Base-by-base conservation (phyloP, 176 grass and related monocot genomes). In the Tillandsia fasciculata region DNA sequence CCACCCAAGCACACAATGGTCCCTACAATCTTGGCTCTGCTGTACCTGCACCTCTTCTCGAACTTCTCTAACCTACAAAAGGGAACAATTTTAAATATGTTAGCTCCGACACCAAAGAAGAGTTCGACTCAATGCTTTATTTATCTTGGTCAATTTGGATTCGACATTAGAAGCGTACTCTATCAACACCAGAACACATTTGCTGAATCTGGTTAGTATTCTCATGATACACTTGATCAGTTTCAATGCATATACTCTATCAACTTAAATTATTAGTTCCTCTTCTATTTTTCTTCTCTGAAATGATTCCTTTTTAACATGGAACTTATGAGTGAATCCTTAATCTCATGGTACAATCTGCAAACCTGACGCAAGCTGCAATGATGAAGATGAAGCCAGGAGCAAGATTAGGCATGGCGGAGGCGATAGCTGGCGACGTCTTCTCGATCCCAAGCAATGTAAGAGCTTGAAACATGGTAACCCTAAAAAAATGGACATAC, bases 1-100 rank as follows among this genome's bases (percentile, higher is more conserved):
- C 89, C 89, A 22, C 57, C 33, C 66, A 92, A 52, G 76, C 89
- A 92, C 72, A 88, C 82, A 61, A 85, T 50, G 48, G 89, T 85
- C 13, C 89, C 89, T 28, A 75, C 2, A 3, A 88, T 53, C 76
- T 92, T 92, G 63, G 85, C 79, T 73, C 76, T 82, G 49, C 76
- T 88, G 77, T 85, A 88, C 70, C 76, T 78, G 85, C 89, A 88
- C 7, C 66, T 54, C 17, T 26, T 72, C 9, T 88, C 70, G 71
- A 92, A 92, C 70, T 61, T 88, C 76, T 92, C 89, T 27, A 85
- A 20, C 79, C 88, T 91, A 48, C 49, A 66, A 65, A 3, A 52
- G 48, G 10, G 29, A 13, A 13, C 29, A 72, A 72, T 22, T 12
- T 4, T 1, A 15, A 9, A 57, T 14, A 0, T 14, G 53, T 57